Evolutionary conservation across 345 rosid genomes (phyloP), one percentile per base, ranked within the genome.

Genomic region (Trapa incisa): DNA sequence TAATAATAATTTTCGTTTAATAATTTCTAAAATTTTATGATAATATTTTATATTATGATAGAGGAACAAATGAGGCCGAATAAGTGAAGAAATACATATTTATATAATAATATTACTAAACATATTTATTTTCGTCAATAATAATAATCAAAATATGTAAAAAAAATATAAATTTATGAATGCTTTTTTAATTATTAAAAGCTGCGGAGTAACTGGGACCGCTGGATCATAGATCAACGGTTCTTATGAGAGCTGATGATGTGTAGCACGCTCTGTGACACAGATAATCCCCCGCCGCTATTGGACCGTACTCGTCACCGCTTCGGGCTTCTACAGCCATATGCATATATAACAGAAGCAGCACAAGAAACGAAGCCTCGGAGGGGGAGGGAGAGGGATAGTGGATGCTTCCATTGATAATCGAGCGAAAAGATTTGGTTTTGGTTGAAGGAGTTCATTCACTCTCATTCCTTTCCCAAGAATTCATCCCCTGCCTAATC

Each of bases 141-240:
- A 13, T 14, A 50, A 3, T 11, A 50, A 50, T 0, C 16, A 3
- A 14, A 4, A 14, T 2, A 1, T 14, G 11, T 45, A 6, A 22
- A 50, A 50, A 50, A 50, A 2, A 16, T 17, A 5, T 16, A n/a
- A n/a, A 54, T 53, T 3, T 3, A 8, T 10, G 13, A 10, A 2
- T 15, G 52, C 16, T 2, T 4, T 54, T 53, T 43, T 38, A 13
- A 29, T 5, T 0, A 8, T 8, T 61, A 33, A 29, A 29, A 4
- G n/a, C 2, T n/a, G 29, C 45, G 7, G 17, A 41, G 15, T 61
- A 29, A 13, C 42, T 33, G 16, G 45, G 62, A 58, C 75, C 75
- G 75, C 56, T 52, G 0, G 80, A 80, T 77, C 47, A 3, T 2
- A 13, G 50, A 72, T 57, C 14, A 65, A 77, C 67, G 81, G 80